phyloP scores from a whole-genome alignment of 164 flowering plant species.

The Nymphaea thermarum region DNA sequence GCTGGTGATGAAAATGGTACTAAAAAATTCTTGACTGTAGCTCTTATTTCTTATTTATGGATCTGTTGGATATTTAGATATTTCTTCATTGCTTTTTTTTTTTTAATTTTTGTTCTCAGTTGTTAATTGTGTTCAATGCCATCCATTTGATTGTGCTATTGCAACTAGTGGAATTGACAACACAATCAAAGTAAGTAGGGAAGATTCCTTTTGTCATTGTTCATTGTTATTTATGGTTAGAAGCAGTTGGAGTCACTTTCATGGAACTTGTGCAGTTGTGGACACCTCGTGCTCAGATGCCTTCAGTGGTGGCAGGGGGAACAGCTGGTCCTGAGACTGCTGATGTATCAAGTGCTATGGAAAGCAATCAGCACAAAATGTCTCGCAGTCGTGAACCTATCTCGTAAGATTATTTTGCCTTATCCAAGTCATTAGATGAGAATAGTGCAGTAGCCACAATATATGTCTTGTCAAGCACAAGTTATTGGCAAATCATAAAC shows the following conservation, averaged over 20 bases:
- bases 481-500: not conserved
- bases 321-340: constrained; percentile 60
- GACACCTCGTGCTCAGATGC: constrained; percentile 65
- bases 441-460: not conserved
- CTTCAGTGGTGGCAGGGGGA: constrained; percentile 74
- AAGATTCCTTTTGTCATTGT: not conserved
- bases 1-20: constrained; percentile 89
- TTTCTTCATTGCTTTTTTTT: not conserved
- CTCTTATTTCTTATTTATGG: not conserved
- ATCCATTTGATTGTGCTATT: constrained; percentile 73
- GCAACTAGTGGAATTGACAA: constrained; percentile 96
- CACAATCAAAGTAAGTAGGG: constrained; percentile 65
- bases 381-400: constrained; percentile 44
- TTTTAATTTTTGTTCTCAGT: constrained; percentile 23
- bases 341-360: constrained; percentile 60
- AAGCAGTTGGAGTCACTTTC: not conserved
- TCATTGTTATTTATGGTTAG: not conserved
- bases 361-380: constrained; percentile 65
- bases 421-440: not conserved
- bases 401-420: constrained; percentile 36
- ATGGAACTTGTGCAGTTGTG: constrained; percentile 40
- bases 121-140: constrained; percentile 93
- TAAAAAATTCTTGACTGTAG: not conserved
- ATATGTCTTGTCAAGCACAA: not conserved
- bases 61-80: constrained; percentile 8